Evolutionary conservation across 108 stramenopile species (phyloP).

Genomic region (Nitzschia sp.): DNA sequence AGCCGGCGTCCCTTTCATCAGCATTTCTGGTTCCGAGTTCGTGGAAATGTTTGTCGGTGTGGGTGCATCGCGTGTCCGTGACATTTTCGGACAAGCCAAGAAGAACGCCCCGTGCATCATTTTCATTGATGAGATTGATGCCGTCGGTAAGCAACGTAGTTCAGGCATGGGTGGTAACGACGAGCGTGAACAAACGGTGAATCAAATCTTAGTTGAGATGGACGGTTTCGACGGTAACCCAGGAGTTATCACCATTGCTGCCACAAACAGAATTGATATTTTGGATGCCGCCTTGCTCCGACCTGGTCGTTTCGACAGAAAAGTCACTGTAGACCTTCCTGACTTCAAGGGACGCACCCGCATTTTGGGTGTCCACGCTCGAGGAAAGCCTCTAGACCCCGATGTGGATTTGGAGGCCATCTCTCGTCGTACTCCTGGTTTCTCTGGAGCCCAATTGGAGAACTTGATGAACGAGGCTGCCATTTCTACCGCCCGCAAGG

Average conservation of each 20-base stretch:
- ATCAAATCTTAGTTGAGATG: slow-evolving; percentile 98
- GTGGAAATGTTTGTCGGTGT: slow-evolving; percentile 99
- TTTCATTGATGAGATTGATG: slow-evolving; percentile 98
- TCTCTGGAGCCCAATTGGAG: slow-evolving; percentile 95
- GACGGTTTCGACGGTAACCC: slow-evolving; percentile 96
- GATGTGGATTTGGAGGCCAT: slow-evolving; percentile 94
- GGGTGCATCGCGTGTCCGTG: slow-evolving; percentile 95
- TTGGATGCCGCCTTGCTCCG: slow-evolving; percentile 95
- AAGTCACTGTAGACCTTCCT: slow-evolving; percentile 95
- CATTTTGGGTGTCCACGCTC: slow-evolving; percentile 91
- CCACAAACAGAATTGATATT: slow-evolving; percentile 97
- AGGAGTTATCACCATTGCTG: slow-evolving; percentile 96
- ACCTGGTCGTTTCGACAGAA: slow-evolving; percentile 98
- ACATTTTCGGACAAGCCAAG: slow-evolving; percentile 94
- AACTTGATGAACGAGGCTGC: slow-evolving; percentile 99
- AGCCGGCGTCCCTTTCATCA: slow-evolving; percentile 95
- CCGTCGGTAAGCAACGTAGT: slow-evolving; percentile 91
- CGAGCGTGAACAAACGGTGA: slow-evolving; percentile 96
- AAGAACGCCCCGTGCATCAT: slow-evolving; percentile 96
- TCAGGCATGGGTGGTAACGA: slow-evolving; percentile 95
- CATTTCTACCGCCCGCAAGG: slow-evolving; percentile 79
- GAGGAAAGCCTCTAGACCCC: slow-evolving; percentile 90
- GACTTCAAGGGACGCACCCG: slow-evolving; percentile 91
- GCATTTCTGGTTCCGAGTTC: slow-evolving; percentile 94
- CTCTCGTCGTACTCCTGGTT: slow-evolving; percentile 93